Evolutionary conservation across 176 grass and related monocot genomes (phyloP).

Genomic region (Secale cereale): DNA sequence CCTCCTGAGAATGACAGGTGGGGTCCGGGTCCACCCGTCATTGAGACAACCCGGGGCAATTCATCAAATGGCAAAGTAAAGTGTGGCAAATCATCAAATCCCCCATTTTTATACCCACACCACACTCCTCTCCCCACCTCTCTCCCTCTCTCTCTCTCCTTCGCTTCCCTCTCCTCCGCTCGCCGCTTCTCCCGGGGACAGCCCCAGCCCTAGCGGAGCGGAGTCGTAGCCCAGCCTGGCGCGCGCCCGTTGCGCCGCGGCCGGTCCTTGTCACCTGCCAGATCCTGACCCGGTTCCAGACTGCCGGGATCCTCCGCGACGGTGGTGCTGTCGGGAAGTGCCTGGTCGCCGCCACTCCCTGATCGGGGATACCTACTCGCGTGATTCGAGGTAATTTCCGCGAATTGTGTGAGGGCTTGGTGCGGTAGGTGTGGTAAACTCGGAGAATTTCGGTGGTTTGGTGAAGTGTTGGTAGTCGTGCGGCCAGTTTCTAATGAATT

Average conservation of each 20-base stretch:
- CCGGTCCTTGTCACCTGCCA: neutral
- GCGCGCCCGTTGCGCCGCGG: neutral
- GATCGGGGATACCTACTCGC: neutral
- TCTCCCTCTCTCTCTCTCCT: neutral
- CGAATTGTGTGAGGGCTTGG: neutral
- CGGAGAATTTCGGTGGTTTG: constrained; percentile 12
- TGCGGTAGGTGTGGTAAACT: neutral
- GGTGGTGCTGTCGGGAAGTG: neutral
- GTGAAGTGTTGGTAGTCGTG: neutral
- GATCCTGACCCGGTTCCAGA: neutral
- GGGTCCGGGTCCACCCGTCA: no score
- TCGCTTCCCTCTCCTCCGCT: neutral
- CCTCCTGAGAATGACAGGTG: no score
- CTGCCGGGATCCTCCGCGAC: neutral
- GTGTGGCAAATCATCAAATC: no score
- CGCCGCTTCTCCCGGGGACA: neutral
- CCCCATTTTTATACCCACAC: constrained; percentile 38
- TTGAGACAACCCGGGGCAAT: no score
- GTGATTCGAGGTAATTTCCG: constrained; percentile 33
- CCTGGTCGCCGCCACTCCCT: neutral
- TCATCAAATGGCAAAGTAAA: no score
- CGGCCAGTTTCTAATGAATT: neutral
- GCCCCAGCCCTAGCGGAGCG: constrained; percentile 11
- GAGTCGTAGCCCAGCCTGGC: neutral
- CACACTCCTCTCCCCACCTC: neutral